These are phyloP conservation scores for Glarea lozoyensis DNA, from an alignment of 495 filamentous ascomycete genomes.

Conservation along the genomic window DNA sequence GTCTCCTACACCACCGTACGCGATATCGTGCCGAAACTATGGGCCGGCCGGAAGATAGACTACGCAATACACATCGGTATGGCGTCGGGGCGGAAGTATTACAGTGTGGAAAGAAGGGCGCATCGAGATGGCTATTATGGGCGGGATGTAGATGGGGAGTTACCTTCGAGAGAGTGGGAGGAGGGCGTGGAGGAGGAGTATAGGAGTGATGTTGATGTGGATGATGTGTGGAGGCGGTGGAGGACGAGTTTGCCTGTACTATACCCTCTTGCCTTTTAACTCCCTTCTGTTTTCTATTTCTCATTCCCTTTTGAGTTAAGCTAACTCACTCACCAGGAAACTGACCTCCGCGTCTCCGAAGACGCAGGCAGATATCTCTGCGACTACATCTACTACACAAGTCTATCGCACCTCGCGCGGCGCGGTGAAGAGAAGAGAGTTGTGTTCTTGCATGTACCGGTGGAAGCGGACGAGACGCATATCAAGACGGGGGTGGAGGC, in stretches of 20 bases:
- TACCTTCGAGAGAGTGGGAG: constrained; percentile 23
- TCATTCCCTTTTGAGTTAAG: not conserved
- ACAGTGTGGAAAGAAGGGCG: constrained; percentile 59
- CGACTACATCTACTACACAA: constrained; percentile 81
- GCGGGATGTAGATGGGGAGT: constrained; percentile 55
- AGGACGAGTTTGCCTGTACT: constrained; percentile 31
- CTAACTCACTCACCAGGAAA: constrained; percentile 18
- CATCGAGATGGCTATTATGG: constrained; percentile 69
- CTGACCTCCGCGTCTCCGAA: constrained; percentile 56
- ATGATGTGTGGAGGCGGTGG: constrained; percentile 49
- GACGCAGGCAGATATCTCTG: constrained; percentile 78
- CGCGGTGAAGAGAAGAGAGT: constrained; percentile 46
- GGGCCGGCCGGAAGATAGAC: constrained; percentile 39
- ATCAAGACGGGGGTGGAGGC: constrained; percentile 53
- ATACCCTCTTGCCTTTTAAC: not conserved
- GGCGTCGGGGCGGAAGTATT: constrained; percentile 58
- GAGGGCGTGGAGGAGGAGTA: no score
- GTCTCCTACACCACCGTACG: constrained; percentile 63
- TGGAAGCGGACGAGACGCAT: constrained; percentile 41
- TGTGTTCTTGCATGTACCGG: constrained; percentile 74
- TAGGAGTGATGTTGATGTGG: constrained; percentile 44
- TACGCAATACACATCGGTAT: constrained; percentile 74
- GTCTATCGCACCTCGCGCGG: constrained; percentile 42
- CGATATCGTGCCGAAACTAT: constrained; percentile 51
- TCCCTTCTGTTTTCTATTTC: constrained; percentile 8